Evolutionary conservation across 805 yeast genomes (phyloP), one percentile per base, ranked within the genome.

Genomic region (Blastobotrys parvus): DNA sequence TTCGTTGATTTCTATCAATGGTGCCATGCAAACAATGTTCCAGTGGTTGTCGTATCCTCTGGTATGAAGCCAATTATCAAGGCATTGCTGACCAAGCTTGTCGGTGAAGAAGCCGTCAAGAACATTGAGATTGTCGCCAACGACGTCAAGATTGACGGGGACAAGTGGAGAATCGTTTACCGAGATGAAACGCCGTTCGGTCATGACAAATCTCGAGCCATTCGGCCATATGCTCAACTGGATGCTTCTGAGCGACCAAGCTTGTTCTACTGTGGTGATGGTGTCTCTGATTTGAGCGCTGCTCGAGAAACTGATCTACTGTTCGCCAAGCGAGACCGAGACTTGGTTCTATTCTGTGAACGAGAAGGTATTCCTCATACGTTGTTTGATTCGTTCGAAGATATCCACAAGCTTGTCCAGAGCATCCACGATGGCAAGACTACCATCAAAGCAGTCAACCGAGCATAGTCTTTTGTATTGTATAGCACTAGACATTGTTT

Each of bases 231-330:
- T 56, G 65, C 65, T 18, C 44, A 50, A 40, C 53, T 58, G 30
- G 57, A 63, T 6, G 59, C 60, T 17, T 61, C 55, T 5, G 56
- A 62, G 17, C 71, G 75, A 39, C 95, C 94, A 13, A 68, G 70
- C 32, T 72, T 87, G 54, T 86, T 90, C 61, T 92, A 92, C 69
- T 85, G 95, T 58, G 99, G 99, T 46, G 99, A 92, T 62, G 99
- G 99, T 50, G 96, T 92, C 25, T 81, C 94, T 37, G 99, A 92
- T 63, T 70, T 92, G 53, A 77, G 87, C 45, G 98, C 98, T 19
- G 97, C 97, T 19, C 81, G 83, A 58, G 96, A 92, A 63, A 88
- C 98, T 33, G 90, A 92, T 62, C 70, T 90, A 53, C 68, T 92
- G 51, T 92, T 90, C 64, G 98, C 98, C 37, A 90, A 88, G 67